Evolutionary conservation across 2,329 filamentous ascomycete species (phyloP).

Genomic region (Colletotrichum simmondsii): DNA sequence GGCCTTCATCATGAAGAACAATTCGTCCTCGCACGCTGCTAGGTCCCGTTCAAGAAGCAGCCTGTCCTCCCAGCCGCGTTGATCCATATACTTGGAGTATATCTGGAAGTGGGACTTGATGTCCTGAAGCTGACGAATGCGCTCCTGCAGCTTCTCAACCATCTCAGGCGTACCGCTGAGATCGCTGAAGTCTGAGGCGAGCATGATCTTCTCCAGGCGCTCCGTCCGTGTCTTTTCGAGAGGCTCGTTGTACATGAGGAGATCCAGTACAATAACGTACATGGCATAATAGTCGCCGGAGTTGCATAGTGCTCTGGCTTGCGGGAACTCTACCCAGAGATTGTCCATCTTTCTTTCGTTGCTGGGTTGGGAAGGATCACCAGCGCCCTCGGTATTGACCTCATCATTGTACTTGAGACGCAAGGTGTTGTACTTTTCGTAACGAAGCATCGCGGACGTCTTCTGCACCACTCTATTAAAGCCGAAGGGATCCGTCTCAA

Average conservation of each 20-base stretch:
- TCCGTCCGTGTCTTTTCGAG: slow-evolving; percentile 97
- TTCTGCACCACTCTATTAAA: slow-evolving; percentile 97
- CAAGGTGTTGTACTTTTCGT: slow-evolving; percentile 98
- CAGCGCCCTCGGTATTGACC: slow-evolving; percentile 74
- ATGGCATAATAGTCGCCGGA: slow-evolving; percentile 97
- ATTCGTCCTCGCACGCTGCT: slow-evolving; percentile 89
- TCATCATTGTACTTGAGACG: slow-evolving; percentile 98
- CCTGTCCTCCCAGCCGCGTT: slow-evolving; percentile 90
- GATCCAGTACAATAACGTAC: slow-evolving; percentile 96
- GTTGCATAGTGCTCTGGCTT: slow-evolving; percentile 94
- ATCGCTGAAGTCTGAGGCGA: slow-evolving; percentile 98
- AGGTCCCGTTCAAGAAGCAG: slow-evolving; percentile 90
- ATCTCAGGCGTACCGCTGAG: slow-evolving; percentile 92
- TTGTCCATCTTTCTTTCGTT: slow-evolving; percentile 90
- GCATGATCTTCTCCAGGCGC: slow-evolving; percentile 96
- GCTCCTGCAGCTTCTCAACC: slow-evolving; percentile 89
- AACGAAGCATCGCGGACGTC: slow-evolving; percentile 92
- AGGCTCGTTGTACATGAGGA: slow-evolving; percentile 95
- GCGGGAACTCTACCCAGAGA: slow-evolving; percentile 95
- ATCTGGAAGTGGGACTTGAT: slow-evolving; percentile 98
- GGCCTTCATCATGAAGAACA: slow-evolving; percentile 99
- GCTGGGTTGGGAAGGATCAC: slow-evolving; percentile 62
- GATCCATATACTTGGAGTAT: slow-evolving; percentile 87
- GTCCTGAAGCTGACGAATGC: slow-evolving; percentile 92
- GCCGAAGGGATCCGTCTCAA: slow-evolving; percentile 92